Evolutionary conservation across 495 filamentous ascomycete genomes (phyloP).

Genomic region (Zalerion maritima): DNA sequence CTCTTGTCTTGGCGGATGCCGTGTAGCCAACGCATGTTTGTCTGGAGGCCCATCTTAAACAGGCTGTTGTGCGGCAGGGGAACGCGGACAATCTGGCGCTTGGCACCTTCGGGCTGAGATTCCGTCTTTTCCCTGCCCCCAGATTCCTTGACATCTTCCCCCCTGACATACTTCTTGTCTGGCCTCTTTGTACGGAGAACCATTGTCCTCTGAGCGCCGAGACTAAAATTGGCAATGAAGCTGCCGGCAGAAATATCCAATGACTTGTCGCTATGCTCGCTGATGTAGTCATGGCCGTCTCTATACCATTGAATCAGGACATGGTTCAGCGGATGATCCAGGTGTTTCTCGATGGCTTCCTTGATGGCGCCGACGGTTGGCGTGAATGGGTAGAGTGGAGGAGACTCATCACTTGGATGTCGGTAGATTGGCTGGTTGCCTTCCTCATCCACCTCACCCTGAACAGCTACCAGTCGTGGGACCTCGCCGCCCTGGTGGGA

Average conservation of each 20-base stretch:
- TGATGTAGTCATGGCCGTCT: slow-evolving; percentile 81
- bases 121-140: slow-evolving; percentile 2
- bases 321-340: slow-evolving; percentile 81
- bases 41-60: slow-evolving; percentile 64
- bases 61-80: slow-evolving; percentile 78
- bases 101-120: slow-evolving; percentile 6
- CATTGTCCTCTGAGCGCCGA: slow-evolving; percentile 89
- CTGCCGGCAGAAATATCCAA: slow-evolving; percentile 72
- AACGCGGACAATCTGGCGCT: slow-evolving; percentile 40
- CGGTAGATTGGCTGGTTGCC: slow-evolving; percentile 83
- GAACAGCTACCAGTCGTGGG: slow-evolving; percentile 82
- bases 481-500: slow-evolving; percentile 83
- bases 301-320: slow-evolving; percentile 90
- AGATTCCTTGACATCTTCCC: slow-evolving; percentile 2
- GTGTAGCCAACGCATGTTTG: slow-evolving; percentile 82
- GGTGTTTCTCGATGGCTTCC: slow-evolving; percentile 44
- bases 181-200: slow-evolving; percentile 67
- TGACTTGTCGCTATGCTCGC: slow-evolving; percentile 94
- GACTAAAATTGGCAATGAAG: slow-evolving; percentile 79
- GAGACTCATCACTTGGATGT: slow-evolving; percentile 83
- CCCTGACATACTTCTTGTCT: slow-evolving; percentile 14
- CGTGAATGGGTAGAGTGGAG: slow-evolving; percentile 62
- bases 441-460: slow-evolving; percentile 56
- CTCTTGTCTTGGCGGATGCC: slow-evolving; percentile 80
- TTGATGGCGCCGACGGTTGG: slow-evolving; percentile 54